A percentile compares a stretch with the other conserved stretches of the same genome.
phyloP scores from a whole-genome alignment of 2,329 filamentous ascomycete species.

The Chaetomiaceae sp. region DNA sequence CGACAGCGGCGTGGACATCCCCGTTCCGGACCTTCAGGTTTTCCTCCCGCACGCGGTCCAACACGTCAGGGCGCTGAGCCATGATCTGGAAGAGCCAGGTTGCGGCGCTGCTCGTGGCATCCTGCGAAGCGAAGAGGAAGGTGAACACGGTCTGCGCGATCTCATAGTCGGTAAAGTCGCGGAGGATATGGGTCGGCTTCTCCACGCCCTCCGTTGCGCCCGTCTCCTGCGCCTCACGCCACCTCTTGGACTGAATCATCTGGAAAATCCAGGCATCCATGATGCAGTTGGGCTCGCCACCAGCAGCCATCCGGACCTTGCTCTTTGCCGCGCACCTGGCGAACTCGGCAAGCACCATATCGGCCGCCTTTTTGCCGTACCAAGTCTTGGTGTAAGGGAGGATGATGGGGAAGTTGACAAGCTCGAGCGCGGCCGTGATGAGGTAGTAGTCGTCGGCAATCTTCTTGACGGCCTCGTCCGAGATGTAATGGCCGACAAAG shows the following conservation, averaged over 20 bases:
- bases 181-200: constrained; percentile 79
- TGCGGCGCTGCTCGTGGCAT: constrained; percentile 87
- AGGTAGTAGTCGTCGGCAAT: constrained; percentile 96
- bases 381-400: constrained; percentile 91
- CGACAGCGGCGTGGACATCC: constrained; percentile 64
- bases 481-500: constrained; percentile 96
- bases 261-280: constrained; percentile 91
- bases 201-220: constrained; percentile 65
- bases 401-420: constrained; percentile 98
- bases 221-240: constrained; percentile 71
- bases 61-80: constrained; percentile 87
- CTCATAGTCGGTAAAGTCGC: constrained; percentile 84
- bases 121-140: constrained; percentile 95
- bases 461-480: constrained; percentile 83
- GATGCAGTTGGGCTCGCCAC: constrained; percentile 83
- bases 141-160: constrained; percentile 93
- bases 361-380: constrained; percentile 94
- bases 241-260: constrained; percentile 80
- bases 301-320: constrained; percentile 85
- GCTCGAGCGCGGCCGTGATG: constrained; percentile 89
- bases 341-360: constrained; percentile 88
- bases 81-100: constrained; percentile 95
- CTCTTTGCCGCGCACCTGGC: constrained; percentile 87
- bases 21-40: constrained; percentile 74
- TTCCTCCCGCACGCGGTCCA: constrained; percentile 88